A percentile compares a stretch with the other conserved stretches of the same genome.
These are phyloP conservation scores for Schrenkiella parvula DNA, from an alignment of 345 rosid genomes.

Conservation along the genomic window DNA sequence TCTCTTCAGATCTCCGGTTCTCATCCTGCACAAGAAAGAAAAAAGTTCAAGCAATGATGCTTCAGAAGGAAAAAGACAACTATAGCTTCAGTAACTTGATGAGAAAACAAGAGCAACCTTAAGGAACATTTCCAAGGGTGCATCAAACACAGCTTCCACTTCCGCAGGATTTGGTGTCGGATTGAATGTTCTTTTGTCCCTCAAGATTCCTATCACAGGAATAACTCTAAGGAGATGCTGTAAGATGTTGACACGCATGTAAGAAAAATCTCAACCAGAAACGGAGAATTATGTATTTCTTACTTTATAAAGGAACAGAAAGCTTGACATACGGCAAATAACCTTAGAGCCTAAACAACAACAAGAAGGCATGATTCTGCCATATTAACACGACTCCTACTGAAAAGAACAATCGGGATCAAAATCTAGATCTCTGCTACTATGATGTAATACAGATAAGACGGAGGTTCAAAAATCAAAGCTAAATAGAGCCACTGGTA, in stretches of 20 bases:
- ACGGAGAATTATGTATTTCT: not conserved
- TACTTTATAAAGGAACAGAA: not conserved
- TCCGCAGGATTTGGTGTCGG: constrained; percentile 74
- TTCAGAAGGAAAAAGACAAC: not conserved
- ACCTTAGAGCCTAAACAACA: not conserved
- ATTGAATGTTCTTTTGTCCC: constrained; percentile 46
- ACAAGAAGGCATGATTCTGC: not conserved
- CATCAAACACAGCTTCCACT: constrained; percentile 87
- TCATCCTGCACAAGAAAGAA: constrained; percentile 50
- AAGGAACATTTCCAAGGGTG: constrained; percentile 87
- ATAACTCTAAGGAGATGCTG: constrained; percentile 90
- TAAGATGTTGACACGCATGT: constrained; percentile 13
- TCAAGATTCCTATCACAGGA: constrained; percentile 81
- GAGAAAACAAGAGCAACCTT: constrained; percentile 48
- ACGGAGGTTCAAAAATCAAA: not conserved
- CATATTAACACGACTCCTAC: not conserved
- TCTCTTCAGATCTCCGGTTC: constrained; percentile 60
- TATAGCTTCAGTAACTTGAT: not conserved
- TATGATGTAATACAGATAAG: not conserved
- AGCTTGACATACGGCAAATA: not conserved
- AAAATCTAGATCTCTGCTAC: not conserved
- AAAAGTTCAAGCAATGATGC: not conserved
- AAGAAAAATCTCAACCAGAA: not conserved
- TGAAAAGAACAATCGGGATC: not conserved
- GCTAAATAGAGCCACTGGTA: not conserved